phyloP scores from a whole-genome alignment of 441 rosid species.

The Isatis lusitanica region DNA sequence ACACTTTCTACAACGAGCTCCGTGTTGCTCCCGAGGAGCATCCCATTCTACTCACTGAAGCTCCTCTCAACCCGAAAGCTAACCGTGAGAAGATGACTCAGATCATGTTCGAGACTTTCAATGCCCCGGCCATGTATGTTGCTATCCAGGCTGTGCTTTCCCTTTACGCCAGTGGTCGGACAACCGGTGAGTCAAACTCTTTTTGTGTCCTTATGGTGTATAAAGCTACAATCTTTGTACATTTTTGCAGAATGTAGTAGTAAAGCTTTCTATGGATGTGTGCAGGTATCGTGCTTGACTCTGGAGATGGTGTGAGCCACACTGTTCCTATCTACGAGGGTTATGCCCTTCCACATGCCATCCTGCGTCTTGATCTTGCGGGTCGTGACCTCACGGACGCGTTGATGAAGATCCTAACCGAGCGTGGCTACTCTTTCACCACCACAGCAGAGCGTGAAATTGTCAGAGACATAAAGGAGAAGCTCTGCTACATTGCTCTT shows the following conservation, averaged over 20 bases:
- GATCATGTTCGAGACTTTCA: slow-evolving; percentile 50
- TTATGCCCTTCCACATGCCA: slow-evolving; percentile 43
- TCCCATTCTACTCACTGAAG: slow-evolving; percentile 43
- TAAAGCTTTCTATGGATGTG: not conserved
- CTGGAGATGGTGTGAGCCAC: slow-evolving; percentile 45
- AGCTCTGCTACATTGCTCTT: slow-evolving; percentile 38
- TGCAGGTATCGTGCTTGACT: slow-evolving; percentile 40
- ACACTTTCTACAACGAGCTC: slow-evolving; percentile 48
- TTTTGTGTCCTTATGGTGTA: not conserved
- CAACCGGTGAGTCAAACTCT: slow-evolving; percentile 38
- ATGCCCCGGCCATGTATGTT: slow-evolving; percentile 47
- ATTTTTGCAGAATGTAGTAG: not conserved
- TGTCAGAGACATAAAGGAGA: slow-evolving; percentile 37
- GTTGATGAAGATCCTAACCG: slow-evolving; percentile 34
- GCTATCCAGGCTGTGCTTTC: slow-evolving; percentile 54
- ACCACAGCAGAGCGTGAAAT: slow-evolving; percentile 40
- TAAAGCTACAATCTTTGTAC: not conserved
- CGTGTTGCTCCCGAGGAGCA: slow-evolving; percentile 51
- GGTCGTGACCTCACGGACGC: slow-evolving; percentile 38
- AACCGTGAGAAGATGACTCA: slow-evolving; percentile 51
- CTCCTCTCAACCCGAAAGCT: slow-evolving; percentile 48
- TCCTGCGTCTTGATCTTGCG: slow-evolving; percentile 42
- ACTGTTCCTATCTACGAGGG: slow-evolving; percentile 44
- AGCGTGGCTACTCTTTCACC: slow-evolving; percentile 39
- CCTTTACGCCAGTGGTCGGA: slow-evolving; percentile 55